phyloP scores from a whole-genome alignment of 805 yeast species.

The Wickerhamiella azymoides region DNA sequence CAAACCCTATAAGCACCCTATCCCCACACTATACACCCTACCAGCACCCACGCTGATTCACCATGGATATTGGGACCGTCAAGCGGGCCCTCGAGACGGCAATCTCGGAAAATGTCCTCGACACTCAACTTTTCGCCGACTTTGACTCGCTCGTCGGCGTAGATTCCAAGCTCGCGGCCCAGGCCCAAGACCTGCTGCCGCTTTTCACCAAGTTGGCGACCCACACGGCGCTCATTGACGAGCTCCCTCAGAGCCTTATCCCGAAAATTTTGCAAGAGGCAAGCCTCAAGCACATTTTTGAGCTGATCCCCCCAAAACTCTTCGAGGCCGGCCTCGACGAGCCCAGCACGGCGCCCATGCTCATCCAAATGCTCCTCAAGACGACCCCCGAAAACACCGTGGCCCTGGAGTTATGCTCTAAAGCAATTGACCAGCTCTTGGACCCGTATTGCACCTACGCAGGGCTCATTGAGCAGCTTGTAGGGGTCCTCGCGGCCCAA shows the following conservation, averaged over 20 bases:
- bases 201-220: slow-evolving; percentile 11
- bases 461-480: slow-evolving; percentile 8
- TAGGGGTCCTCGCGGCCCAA: slow-evolving; percentile 1
- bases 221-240: slow-evolving; percentile 8
- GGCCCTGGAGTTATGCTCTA: slow-evolving; percentile 4
- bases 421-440: slow-evolving; percentile 10
- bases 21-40: no score
- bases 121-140: neutral
- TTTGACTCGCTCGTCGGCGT: neutral
- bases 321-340: slow-evolving; percentile 9
- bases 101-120: neutral
- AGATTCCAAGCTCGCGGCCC: neutral
- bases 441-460: slow-evolving; percentile 11
- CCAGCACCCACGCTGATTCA: no score
- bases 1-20: neutral
- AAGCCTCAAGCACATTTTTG: slow-evolving; percentile 11
- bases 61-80: neutral
- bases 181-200: slow-evolving; percentile 10
- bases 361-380: slow-evolving; percentile 8
- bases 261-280: slow-evolving; percentile 10
- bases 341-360: slow-evolving; percentile 12
- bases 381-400: neutral
- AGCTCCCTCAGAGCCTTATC: slow-evolving; percentile 12
- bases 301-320: slow-evolving; percentile 6
- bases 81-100: neutral